phyloP scores from a whole-genome alignment of 768 basidiomycete species.

The Termitomyces sp. region DNA sequence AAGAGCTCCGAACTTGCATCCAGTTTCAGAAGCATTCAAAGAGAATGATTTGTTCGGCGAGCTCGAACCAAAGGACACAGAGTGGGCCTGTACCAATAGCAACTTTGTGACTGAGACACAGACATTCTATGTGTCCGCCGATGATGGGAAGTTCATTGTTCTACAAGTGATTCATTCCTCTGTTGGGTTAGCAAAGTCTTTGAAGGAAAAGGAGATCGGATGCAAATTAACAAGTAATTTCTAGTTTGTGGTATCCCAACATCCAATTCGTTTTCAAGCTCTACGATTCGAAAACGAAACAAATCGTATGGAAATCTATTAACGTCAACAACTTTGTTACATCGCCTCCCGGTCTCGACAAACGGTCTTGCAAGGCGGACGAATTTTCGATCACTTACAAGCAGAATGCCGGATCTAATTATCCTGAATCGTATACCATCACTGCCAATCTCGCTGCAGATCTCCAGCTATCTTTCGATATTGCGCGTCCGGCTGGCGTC shows the following conservation, averaged over 20 bases:
- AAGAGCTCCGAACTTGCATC: slow-evolving; percentile 74
- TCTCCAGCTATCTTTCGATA: slow-evolving; percentile 73
- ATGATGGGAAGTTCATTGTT: slow-evolving; percentile 8
- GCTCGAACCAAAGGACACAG: slow-evolving; percentile 68
- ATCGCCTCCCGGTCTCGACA: slow-evolving; percentile 75
- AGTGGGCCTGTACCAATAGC: slow-evolving; percentile 74
- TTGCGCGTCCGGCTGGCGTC: slow-evolving; percentile 61
- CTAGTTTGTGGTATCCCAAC: slow-evolving; percentile 87
- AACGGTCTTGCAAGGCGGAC: slow-evolving; percentile 81
- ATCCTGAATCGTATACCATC: slow-evolving; percentile 76
- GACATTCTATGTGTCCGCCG: slow-evolving; percentile 60
- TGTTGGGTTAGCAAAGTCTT: slow-evolving; percentile 17
- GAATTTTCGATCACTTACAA: slow-evolving; percentile 76
- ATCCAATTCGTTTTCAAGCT: slow-evolving; percentile 93
- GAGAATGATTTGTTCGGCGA: slow-evolving; percentile 66
- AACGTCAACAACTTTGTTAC: slow-evolving; percentile 79
- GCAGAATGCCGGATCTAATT: slow-evolving; percentile 46
- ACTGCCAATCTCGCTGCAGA: slow-evolving; percentile 75
- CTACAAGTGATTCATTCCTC: slow-evolving; percentile 21
- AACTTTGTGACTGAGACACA: slow-evolving; percentile 94
- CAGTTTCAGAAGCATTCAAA: slow-evolving; percentile 61
- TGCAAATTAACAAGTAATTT: slow-evolving; percentile 7
- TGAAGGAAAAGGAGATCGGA: slow-evolving; percentile 8
- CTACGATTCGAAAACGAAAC: slow-evolving; percentile 71
- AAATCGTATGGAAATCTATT: slow-evolving; percentile 80